A percentile compares a stretch with the other conserved stretches of the same genome.
These are phyloP conservation scores for Cenchrus fungigraminus DNA, from an alignment of 176 grass and related monocot genomes.

Conservation along the genomic window DNA sequence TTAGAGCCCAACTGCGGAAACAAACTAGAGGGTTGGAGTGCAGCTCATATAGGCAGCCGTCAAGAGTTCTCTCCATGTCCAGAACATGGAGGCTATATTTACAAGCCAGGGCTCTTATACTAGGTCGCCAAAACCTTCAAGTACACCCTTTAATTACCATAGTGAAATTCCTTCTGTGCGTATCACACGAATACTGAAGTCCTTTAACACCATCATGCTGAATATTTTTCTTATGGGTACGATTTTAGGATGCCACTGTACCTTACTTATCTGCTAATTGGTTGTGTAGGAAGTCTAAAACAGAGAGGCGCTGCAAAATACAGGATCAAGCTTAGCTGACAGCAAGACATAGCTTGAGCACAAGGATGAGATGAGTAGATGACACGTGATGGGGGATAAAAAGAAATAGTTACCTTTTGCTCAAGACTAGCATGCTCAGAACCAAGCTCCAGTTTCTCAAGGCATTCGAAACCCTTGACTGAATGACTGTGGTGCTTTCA, in stretches of 20 bases:
- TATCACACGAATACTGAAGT: conserved; percentile 6
- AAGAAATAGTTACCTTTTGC: conserved; percentile 54
- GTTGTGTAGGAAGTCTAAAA: conserved; percentile 70
- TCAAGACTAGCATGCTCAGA: conserved; percentile 58
- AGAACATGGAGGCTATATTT: conserved; percentile 8
- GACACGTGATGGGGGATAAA: neutral
- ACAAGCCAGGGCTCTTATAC: neutral
- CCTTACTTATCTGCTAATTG: conserved; percentile 57
- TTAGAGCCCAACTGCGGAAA: neutral
- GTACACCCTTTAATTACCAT: neutral
- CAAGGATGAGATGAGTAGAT: neutral
- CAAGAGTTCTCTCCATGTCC: neutral
- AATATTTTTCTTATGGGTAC: neutral
- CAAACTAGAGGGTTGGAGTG: neutral
- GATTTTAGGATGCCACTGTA: neutral
- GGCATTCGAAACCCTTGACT: conserved; percentile 9
- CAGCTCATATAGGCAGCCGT: neutral
- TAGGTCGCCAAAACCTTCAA: neutral
- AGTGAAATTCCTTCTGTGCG: conserved; percentile 1
- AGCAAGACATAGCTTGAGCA: neutral
- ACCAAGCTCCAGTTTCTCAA: conserved; percentile 75
- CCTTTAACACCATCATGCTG: neutral
- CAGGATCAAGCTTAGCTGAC: neutral
- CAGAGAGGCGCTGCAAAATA: conserved; percentile 55
- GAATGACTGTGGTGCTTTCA: conserved; percentile 26